phyloP scores from a whole-genome alignment of 495 filamentous ascomycete genomes.

The Aspergillus campestris region DNA sequence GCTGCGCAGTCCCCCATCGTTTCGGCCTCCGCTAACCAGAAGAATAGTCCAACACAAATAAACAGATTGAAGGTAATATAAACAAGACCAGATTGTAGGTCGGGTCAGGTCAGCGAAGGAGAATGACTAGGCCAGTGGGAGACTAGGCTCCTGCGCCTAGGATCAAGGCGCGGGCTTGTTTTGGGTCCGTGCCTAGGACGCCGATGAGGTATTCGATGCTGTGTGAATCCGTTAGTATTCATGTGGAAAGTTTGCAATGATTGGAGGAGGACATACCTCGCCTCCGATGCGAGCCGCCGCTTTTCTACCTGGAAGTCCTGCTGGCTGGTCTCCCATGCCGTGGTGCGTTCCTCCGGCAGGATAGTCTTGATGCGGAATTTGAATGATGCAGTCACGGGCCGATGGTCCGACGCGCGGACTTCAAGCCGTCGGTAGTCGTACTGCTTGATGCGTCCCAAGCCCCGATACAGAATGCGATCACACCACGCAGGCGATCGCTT shows the following conservation, averaged over 20 bases:
- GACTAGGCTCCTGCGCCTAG: slow-evolving; percentile 16
- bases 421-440: slow-evolving; percentile 83
- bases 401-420: slow-evolving; percentile 81
- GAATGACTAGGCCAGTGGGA: slow-evolving; percentile 8
- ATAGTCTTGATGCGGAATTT: slow-evolving; percentile 75
- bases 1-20: no score
- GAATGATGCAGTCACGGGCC: slow-evolving; percentile 83
- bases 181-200: slow-evolving; percentile 39
- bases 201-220: slow-evolving; percentile 48
- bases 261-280: slow-evolving; percentile 38
- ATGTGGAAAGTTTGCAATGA: background rate
- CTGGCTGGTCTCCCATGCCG: slow-evolving; percentile 61
- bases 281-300: slow-evolving; percentile 52
- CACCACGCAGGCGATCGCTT: slow-evolving; percentile 96
- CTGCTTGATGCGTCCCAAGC: slow-evolving; percentile 74
- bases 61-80: background rate
- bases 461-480: slow-evolving; percentile 82
- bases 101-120: no score
- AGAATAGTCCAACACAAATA: background rate
- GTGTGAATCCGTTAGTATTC: background rate
- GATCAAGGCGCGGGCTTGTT: slow-evolving; percentile 37
- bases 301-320: slow-evolving; percentile 63
- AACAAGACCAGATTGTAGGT: background rate
- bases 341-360: slow-evolving; percentile 50
- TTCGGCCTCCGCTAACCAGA: no score